A percentile compares a stretch with the other conserved stretches of the same genome.
These are phyloP conservation scores for Sporodiniella umbellata DNA, from an alignment of 371 early-diverging fungal genomes.

Conservation along the genomic window DNA sequence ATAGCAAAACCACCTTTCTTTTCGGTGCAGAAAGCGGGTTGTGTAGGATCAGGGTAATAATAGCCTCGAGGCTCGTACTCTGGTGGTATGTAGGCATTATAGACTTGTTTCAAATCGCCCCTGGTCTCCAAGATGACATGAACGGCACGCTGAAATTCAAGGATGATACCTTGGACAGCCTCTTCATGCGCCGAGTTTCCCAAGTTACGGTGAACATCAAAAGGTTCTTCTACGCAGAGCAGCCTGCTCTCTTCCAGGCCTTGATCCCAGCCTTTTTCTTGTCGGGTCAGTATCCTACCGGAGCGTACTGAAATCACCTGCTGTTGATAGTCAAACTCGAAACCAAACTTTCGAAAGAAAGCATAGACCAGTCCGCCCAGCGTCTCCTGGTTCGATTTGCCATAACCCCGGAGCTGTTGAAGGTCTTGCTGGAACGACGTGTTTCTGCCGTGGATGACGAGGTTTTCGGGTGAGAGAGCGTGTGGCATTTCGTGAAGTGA, in stretches of 20 bases:
- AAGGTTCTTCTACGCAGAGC: conserved; percentile 89
- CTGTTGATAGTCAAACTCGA: conserved; percentile 78
- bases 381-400: conserved; percentile 65
- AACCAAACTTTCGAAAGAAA: conserved; percentile 79
- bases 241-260: conserved; percentile 39
- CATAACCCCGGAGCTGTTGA: conserved; percentile 60
- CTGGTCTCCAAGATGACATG: conserved; percentile 24
- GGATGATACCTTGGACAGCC: conserved; percentile 69
- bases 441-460: conserved; percentile 12
- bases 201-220: conserved; percentile 78
- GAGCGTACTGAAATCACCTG: conserved; percentile 82
- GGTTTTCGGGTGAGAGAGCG: conserved; percentile 4
- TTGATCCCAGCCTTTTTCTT: conserved; percentile 77
- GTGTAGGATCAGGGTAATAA: not conserved
- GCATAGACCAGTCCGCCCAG: conserved; percentile 81
- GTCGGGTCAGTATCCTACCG: conserved; percentile 72
- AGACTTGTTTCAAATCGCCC: not conserved
- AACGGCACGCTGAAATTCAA: conserved; percentile 76
- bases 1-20: not conserved
- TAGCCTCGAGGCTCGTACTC: not conserved
- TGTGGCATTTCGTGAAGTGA: conserved; percentile 63
- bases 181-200: conserved; percentile 84
- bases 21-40: not conserved
- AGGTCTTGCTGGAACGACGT: conserved; percentile 64
- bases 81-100: not conserved